These are phyloP conservation scores for Cystoderma amianthinum DNA, from an alignment of 768 basidiomycete genomes.

Conservation along the genomic window DNA sequence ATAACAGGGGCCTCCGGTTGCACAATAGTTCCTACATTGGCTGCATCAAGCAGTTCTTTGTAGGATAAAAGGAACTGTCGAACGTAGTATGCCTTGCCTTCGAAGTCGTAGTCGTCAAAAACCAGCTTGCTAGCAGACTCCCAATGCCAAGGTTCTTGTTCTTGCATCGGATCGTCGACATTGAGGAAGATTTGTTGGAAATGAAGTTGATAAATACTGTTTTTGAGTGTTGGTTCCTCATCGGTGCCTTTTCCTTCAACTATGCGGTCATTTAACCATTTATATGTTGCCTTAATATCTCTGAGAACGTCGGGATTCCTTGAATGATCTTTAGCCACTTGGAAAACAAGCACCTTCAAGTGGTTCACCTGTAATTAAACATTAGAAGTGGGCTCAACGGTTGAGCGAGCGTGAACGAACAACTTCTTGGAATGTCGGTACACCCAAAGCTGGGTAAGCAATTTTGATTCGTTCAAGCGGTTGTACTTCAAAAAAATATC, in stretches of 20 bases:
- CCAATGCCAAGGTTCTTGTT: conserved; percentile 31
- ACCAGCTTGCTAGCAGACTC: conserved; percentile 28
- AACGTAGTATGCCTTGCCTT: conserved; percentile 18
- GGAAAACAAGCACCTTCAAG: conserved; percentile 22
- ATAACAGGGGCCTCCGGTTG: conserved; percentile 9
- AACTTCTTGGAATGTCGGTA: conserved; percentile 32
- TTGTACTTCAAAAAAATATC: conserved; percentile 22
- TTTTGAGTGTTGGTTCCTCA: conserved; percentile 10
- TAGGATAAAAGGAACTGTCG: conserved; percentile 25
- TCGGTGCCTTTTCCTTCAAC: conserved; percentile 11
- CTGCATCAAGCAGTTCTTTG: conserved; percentile 19
- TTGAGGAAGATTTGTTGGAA: conserved; percentile 35
- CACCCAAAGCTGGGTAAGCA: conserved; percentile 29
- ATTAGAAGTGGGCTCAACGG: too few species aligned
- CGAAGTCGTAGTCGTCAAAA: conserved; percentile 24
- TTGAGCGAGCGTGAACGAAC: conserved; percentile 24
- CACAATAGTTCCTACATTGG: conserved; percentile 21
- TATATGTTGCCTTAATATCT: conserved; percentile 36
- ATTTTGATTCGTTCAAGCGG: conserved; percentile 23
- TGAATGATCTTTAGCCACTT: conserved; percentile 18
- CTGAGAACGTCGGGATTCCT: conserved; percentile 18
- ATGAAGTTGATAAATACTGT: conserved; percentile 1
- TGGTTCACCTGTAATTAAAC: conserved; percentile 30
- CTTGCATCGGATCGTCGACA: conserved; percentile 27
- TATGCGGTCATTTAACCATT: conserved; percentile 27